Evolutionary conservation across 805 yeast genomes (phyloP).

Genomic region (Jamesozyma piceae): DNA sequence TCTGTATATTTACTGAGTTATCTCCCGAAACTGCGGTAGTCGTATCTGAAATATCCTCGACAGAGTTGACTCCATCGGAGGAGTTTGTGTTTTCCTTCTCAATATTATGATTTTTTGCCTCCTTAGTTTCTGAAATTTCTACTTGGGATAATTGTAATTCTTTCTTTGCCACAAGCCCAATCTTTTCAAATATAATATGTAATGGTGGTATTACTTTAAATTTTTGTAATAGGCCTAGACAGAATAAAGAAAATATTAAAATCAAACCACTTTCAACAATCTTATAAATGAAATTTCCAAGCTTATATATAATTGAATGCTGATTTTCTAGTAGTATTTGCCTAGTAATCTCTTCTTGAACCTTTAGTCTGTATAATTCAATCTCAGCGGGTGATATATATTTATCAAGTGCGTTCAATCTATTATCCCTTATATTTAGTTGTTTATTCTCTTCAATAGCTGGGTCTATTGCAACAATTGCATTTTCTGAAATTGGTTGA

Average conservation of each 20-base stretch:
- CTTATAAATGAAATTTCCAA: conserved; percentile 29
- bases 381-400: conserved; percentile 24
- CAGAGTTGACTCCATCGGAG: neutral
- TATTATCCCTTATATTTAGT: conserved; percentile 1
- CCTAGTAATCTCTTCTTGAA: conserved; percentile 21
- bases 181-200: conserved; percentile 24
- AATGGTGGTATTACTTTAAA: conserved; percentile 29
- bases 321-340: conserved; percentile 14
- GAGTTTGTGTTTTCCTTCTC: no score
- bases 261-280: conserved; percentile 35
- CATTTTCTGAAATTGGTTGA: no score
- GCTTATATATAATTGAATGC: conserved; percentile 8
- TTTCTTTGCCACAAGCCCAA: conserved; percentile 19
- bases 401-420: conserved; percentile 12
- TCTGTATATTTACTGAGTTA: conserved; percentile 6
- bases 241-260: conserved; percentile 26
- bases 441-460: conserved; percentile 6
- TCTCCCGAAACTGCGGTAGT: neutral
- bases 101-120: neutral
- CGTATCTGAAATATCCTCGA: neutral
- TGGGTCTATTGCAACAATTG: conserved; percentile 19
- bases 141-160: conserved; percentile 6
- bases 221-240: conserved; percentile 24
- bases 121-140: conserved; percentile 3
- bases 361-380: conserved; percentile 17